A percentile compares a stretch with the other conserved stretches of the same genome.
phyloP scores from a whole-genome alignment of 1,139 yeast genomes.

The Geotrichum candidum region DNA sequence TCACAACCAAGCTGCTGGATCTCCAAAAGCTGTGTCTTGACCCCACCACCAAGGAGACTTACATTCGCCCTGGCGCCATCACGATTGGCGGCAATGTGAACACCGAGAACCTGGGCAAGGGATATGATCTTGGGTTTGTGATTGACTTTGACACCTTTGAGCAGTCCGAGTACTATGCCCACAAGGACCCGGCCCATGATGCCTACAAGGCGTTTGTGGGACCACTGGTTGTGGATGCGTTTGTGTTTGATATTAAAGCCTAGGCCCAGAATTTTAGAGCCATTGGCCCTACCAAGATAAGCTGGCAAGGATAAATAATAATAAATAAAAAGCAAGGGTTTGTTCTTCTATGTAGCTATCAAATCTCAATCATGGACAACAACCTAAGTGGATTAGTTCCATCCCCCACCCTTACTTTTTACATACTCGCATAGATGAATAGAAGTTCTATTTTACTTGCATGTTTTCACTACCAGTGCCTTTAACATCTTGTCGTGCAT shows the following conservation, averaged over 20 bases:
- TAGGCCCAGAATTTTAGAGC: not conserved
- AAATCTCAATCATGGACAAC: too few species aligned
- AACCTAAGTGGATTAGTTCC: too few species aligned
- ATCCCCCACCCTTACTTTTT: too few species aligned
- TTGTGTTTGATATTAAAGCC: constrained; percentile 10
- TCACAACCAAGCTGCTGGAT: not conserved
- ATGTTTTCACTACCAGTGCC: too few species aligned
- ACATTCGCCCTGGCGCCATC: not conserved
- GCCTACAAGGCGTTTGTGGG: not conserved
- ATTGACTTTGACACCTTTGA: constrained; percentile 3
- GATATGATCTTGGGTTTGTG: constrained; percentile 8
- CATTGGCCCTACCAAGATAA: too few species aligned
- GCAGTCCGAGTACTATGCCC: constrained; percentile 4
- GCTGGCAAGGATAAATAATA: too few species aligned
- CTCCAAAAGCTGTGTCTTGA: not conserved
- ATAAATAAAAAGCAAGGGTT: too few species aligned
- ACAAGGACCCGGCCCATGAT: constrained; percentile 5
- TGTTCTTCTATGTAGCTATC: too few species aligned
- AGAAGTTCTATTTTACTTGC: too few species aligned
- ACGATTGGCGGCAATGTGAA: not conserved
- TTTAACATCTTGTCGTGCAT: too few species aligned
- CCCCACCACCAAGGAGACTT: not conserved
- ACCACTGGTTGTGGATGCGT: not conserved
- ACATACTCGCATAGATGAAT: too few species aligned
- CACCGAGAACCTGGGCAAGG: constrained; percentile 2